Conservation (phyloP, 768 basidiomycete species). For the Lentinula sp. region DNA sequence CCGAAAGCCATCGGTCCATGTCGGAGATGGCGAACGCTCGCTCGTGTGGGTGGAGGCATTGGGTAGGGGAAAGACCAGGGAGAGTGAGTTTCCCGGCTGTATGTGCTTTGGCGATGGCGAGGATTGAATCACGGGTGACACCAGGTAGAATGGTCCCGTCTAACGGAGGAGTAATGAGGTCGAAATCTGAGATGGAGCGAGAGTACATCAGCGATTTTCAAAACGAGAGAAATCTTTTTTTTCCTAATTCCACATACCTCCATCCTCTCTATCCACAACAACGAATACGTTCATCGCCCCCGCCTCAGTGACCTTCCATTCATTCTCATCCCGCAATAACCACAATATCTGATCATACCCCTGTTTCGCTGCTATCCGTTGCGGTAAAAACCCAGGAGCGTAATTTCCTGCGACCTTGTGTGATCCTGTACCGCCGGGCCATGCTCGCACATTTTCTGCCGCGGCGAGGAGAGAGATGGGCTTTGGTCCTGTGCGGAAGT, state of each 20-base stretch:
- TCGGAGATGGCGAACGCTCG: conserved; percentile 54
- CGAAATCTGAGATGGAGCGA: conserved; percentile 39
- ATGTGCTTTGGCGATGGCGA: conserved; percentile 61
- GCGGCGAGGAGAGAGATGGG: conserved; percentile 33
- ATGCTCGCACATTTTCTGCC: conserved; percentile 32
- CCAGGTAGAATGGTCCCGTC: conserved; percentile 88
- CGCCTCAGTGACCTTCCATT: conserved; percentile 33
- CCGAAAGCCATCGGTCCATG: conserved; percentile 35
- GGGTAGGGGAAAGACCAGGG: conserved; percentile 30
- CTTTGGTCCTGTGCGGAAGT: conserved; percentile 66
- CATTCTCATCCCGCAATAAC: conserved; percentile 53
- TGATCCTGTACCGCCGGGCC: conserved; percentile 68
- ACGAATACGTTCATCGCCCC: conserved; percentile 82
- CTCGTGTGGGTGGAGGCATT: conserved; percentile 45
- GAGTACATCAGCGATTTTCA: background rate
- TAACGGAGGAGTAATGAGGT: conserved; percentile 77
- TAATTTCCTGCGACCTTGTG: conserved; percentile 75
- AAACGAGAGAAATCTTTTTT: background rate
- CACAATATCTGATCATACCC: conserved; percentile 80
- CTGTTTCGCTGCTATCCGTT: conserved; percentile 50
- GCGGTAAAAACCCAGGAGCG: conserved; percentile 54
- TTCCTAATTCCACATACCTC: conserved; percentile 33
- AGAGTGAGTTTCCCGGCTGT: conserved; percentile 36
- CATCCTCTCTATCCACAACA: conserved; percentile 45
- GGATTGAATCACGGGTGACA: conserved; percentile 73